Base-by-base conservation (phyloP, 495 filamentous ascomycete species). In the Penicillium macrosclerotiorum region DNA sequence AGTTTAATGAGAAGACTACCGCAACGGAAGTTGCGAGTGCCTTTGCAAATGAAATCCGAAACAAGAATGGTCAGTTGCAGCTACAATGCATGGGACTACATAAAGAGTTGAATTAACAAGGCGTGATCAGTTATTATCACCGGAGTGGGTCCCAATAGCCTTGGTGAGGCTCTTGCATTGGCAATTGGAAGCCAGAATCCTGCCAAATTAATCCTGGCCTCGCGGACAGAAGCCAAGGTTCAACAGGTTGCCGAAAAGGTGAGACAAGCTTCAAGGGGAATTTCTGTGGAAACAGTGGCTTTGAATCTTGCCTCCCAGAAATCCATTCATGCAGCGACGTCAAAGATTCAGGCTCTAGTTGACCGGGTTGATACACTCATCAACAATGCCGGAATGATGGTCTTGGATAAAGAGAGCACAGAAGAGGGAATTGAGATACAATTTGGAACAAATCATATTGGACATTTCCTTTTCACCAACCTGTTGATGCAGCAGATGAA, bases 381-480 rank as follows among this genome's bases (percentile, higher is more conserved):
- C 25, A 78, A 81, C 63, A 90, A 89, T 51, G 85, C 86, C 3
- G 85, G 84, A 26, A 74, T 86, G 47, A 83, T 87, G 79, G 79
- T 68, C 0, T 46, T 72, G 5, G 69, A 76, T 0, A 67, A 57
- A 6, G 54, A 56, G 0, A 49, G 65, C 1, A 83, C 83, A 0
- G 56, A 69, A 3, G 81, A 88, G 16, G 83, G 84, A n/a, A 83
- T 81, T 56, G 84, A 90, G 55, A 71, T 81, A 23, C 81, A 86
- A 43, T 80, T 89, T 46, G 83, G 80, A n/a, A 82, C 79, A 4
- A 90, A 90, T 55, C 78, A 90, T 57, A 60, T 89, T 44, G 81
- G 78, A 4, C 84, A 87, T 52, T 80, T 79, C 29, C 71, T 88
- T 6, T 68, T 90, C 19, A 82, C 80, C 16, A 74, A 77, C 35